Conservation (phyloP, 2,329 filamentous ascomycete species). For the Cladosporium halotolerans region DNA sequence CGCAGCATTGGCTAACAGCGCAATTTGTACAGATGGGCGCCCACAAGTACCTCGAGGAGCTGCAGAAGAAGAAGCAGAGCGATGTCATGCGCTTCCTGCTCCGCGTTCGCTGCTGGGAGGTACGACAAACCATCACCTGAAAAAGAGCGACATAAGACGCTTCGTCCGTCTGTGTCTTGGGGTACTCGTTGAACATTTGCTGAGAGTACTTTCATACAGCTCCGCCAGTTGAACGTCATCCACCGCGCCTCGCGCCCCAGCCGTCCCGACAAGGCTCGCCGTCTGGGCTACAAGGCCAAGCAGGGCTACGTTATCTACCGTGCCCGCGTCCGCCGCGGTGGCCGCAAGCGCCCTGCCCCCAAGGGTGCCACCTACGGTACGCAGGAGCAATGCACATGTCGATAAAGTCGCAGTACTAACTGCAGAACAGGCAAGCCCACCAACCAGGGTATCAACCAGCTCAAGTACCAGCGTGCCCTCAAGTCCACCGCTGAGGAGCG, state of each 20-base stretch:
- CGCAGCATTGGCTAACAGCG: slow-evolving; percentile 17
- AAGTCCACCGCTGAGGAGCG: slow-evolving; percentile 98
- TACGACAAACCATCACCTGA: slow-evolving; percentile 39
- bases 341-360: slow-evolving; percentile 90
- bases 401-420: slow-evolving; percentile 21
- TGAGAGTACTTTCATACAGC: slow-evolving; percentile 99
- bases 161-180: slow-evolving; percentile 35
- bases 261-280: slow-evolving; percentile 99
- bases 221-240: slow-evolving; percentile 99
- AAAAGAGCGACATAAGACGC: slow-evolving; percentile 28
- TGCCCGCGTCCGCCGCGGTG: slow-evolving; percentile 95
- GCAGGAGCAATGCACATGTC: slow-evolving; percentile 30
- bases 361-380: slow-evolving; percentile 99
- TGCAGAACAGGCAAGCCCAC: slow-evolving; percentile 81
- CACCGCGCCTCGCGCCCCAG: slow-evolving; percentile 97
- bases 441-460: slow-evolving; percentile 99
- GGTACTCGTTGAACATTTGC: slow-evolving; percentile 99
- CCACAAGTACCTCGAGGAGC: slow-evolving; percentile 99
- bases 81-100: slow-evolving; percentile 99
- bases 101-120: slow-evolving; percentile 99
- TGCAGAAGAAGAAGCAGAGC: slow-evolving; percentile 99
- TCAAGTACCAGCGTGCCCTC: slow-evolving; percentile 99
- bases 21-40: slow-evolving; percentile 75
- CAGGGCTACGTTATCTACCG: slow-evolving; percentile 99
- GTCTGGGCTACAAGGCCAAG: slow-evolving; percentile 99